Base-by-base conservation (phyloP, 2,329 filamentous ascomycete genomes). In the Hymenotorrendiella dingleyae region DNA sequence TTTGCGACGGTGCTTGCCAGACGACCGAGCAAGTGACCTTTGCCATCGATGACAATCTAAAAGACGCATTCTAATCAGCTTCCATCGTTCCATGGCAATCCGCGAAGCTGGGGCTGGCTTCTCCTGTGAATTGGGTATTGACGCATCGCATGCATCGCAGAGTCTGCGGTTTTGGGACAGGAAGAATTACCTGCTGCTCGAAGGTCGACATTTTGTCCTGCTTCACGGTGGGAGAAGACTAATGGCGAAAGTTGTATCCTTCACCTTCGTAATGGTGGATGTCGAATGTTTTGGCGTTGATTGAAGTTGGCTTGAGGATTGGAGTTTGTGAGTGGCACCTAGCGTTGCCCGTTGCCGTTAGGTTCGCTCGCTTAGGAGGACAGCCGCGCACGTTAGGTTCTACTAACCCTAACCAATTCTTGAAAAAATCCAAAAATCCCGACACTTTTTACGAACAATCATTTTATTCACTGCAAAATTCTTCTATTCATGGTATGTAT, bases 11-110 rank as follows among this genome's bases (percentile, higher is more conserved):
- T 95, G 71, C 83, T 89, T 76, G 91, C 91, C 71, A 98, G 84
- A 73, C 93, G 91, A 80, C 93, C 93, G 73, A 98, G 89, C 71
- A 98, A 86, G 77, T 98, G 93, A 76, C 93, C 93, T 84, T 98
- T 98, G 87, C 90, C 93, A 84, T 98, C 93, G 71, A 98, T 94
- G 78, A 96, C 86, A 78, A 96, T 84, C 89, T 95, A 55, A 59
- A 47, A 53, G 26, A 59, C 43, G 49, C 34, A 48, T 49, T 56
- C 57, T 63, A 56, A 67, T 69, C 47, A 58, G 55, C 53, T 45
- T 40, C 42, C 33, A 21, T 46, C 36, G 20, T 46, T 36, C 43
- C 47, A 42, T 26, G 39, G n/a, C n/a, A 24, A 37, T 23, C 16
- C 24, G 43, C 41, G 14, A 40, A 22, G 46, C 23, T 28, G 26